Percentiles rank a stretch among this genome's conserved stretches.
Conservation (phyloP, 352 stramenopile genomes). For the Phytopythium ostracodes region DNA sequence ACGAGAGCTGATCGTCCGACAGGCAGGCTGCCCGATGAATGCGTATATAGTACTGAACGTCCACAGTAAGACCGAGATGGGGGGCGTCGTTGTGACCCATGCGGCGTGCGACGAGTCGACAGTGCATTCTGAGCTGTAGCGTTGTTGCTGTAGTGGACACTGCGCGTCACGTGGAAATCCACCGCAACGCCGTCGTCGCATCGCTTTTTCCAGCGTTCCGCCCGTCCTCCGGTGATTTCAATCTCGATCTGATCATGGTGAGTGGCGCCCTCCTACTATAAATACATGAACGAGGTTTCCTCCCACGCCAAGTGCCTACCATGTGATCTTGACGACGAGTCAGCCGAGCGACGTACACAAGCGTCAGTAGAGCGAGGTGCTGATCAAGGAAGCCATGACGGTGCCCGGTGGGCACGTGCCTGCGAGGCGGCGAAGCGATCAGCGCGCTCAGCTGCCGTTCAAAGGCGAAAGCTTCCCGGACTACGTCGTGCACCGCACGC, state of each 20-base stretch:
- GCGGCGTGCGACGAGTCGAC: neutral
- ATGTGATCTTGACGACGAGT: too few species aligned
- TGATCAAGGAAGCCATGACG: neutral
- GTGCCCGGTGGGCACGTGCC: neutral
- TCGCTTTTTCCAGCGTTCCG: neutral
- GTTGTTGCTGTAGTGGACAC: neutral
- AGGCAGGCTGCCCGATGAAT: too few species aligned
- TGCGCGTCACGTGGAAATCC: neutral
- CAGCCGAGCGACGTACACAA: neutral
- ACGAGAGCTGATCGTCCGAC: too few species aligned
- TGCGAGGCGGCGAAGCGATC: neutral
- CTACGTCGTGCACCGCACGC: conserved; percentile 39
- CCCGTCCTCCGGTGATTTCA: too few species aligned
- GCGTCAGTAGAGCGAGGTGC: neutral
- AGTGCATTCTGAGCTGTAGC: neutral
- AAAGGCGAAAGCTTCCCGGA: conserved; percentile 63
- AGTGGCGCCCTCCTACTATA: neutral
- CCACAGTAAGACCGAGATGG: too few species aligned
- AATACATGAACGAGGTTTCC: neutral
- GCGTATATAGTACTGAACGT: neutral
- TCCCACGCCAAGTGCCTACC: neutral
- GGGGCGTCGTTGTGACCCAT: neutral
- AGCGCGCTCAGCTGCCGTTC: conserved; percentile 25
- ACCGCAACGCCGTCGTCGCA: neutral
- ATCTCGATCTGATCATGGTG: neutral